phyloP scores from a whole-genome alignment of 176 grass and related monocot genomes.

The Eragrostis nindensis region DNA sequence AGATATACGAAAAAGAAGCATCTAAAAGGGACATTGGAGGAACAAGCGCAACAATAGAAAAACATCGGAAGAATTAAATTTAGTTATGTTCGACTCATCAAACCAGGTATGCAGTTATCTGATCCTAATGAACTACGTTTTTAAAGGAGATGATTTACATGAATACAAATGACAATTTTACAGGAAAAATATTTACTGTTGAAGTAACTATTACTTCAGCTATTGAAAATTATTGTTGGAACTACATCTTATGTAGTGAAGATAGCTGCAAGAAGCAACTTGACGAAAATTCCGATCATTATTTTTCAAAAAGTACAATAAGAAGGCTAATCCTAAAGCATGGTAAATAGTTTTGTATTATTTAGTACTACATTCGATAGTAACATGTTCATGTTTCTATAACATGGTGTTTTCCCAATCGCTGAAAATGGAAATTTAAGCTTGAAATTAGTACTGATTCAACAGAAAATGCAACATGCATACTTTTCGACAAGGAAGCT shows the following conservation, averaged over 20 bases:
- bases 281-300: neutral
- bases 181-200: too few species aligned
- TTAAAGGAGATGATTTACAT: neutral
- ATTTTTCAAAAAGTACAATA: neutral
- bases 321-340: neutral
- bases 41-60: neutral
- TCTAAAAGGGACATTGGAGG: slow-evolving; percentile 11
- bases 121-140: neutral
- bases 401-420: neutral
- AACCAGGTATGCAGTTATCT: neutral
- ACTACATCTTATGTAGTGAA: slow-evolving; percentile 29
- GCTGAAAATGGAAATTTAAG: slow-evolving; percentile 12
- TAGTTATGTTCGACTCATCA: neutral
- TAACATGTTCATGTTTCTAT: neutral
- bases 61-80: slow-evolving; percentile 2
- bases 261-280: slow-evolving; percentile 18
- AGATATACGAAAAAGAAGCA: too few species aligned
- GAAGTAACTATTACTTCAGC: neutral
- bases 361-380: neutral
- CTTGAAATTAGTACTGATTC: neutral
- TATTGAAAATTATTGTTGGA: neutral
- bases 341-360: too few species aligned
- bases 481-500: slow-evolving; percentile 6
- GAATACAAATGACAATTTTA: too few species aligned
- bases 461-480: too few species aligned